Evolutionary conservation across 495 filamentous ascomycete species (phyloP).

Genomic region (Neurospora sp.): DNA sequence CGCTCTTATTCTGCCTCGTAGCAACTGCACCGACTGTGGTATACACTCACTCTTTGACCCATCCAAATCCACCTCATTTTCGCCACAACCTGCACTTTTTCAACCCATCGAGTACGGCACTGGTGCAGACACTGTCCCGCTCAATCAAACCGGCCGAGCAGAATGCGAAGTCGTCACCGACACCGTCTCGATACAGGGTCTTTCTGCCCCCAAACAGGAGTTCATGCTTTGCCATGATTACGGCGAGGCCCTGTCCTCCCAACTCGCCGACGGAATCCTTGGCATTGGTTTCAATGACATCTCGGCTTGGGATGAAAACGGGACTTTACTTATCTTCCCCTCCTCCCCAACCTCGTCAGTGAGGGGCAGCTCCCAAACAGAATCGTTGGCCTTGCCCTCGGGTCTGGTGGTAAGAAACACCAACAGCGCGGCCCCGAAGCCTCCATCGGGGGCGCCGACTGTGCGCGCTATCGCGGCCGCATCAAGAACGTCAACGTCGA

Average conservation of each 20-base stretch:
- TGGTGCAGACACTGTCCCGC: slow-evolving; percentile 11
- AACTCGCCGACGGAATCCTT: slow-evolving; percentile 24
- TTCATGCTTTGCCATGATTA: slow-evolving; percentile 18
- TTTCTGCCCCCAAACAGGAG: slow-evolving; percentile 7
- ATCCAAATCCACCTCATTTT: slow-evolving; percentile 10
- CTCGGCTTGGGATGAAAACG: not conserved
- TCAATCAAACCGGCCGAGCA: slow-evolving; percentile 4
- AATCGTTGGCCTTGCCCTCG: slow-evolving; percentile 15
- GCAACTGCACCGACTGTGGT: slow-evolving; percentile 16
- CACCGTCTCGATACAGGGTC: slow-evolving; percentile 15
- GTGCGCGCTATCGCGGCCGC: slow-evolving; percentile 11
- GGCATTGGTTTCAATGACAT: slow-evolving; percentile 14
- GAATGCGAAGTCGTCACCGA: slow-evolving; percentile 19
- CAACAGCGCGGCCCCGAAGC: slow-evolving; percentile 14
- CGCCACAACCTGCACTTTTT: not conserved
- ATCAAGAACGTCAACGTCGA: slow-evolving; percentile 12
- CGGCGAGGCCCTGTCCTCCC: slow-evolving; percentile 8
- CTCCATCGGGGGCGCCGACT: slow-evolving; percentile 25
- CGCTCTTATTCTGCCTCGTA: slow-evolving; percentile 11
- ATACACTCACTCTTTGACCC: slow-evolving; percentile 9
- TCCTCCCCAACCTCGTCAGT: slow-evolving; percentile 2
- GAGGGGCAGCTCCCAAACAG: slow-evolving; percentile 9
- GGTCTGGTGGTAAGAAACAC: slow-evolving; percentile 1
- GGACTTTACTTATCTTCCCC: slow-evolving; percentile 2
- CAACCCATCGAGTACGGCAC: slow-evolving; percentile 5